Evolutionary conservation across 2,329 filamentous ascomycete genomes (phyloP).

Genomic region (Epichloe amarillans): DNA sequence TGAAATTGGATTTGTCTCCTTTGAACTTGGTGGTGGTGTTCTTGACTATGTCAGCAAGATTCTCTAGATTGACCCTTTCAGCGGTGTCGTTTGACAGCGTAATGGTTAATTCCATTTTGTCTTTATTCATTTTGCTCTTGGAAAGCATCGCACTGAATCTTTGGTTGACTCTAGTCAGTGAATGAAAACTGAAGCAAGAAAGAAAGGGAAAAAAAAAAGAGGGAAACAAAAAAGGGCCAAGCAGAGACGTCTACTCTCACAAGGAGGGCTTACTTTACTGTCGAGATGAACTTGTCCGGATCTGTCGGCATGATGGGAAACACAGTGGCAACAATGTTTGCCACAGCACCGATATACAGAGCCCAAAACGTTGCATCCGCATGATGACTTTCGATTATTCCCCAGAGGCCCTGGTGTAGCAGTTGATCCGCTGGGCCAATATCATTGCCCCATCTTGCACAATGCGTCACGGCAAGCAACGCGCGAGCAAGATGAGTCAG

Average conservation of each 20-base stretch:
- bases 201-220: background rate
- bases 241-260: background rate
- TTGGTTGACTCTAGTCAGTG: background rate
- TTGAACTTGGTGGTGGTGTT: conserved; percentile 20
- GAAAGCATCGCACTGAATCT: conserved; percentile 3
- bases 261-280: conserved; percentile 23
- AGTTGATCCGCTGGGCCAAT: conserved; percentile 34
- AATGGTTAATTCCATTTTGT: conserved; percentile 24
- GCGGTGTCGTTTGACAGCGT: conserved; percentile 17
- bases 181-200: background rate
- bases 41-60: conserved; percentile 22
- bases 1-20: conserved; percentile 17
- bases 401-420: conserved; percentile 29
- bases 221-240: background rate
- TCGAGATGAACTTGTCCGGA: conserved; percentile 19
- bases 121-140: conserved; percentile 17
- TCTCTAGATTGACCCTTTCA: conserved; percentile 19
- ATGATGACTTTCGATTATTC: conserved; percentile 25
- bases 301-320: conserved; percentile 28
- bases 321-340: conserved; percentile 28
- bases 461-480: conserved; percentile 56
- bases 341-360: conserved; percentile 37
- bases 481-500: conserved; percentile 61
- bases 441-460: conserved; percentile 59
- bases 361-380: conserved; percentile 36